phyloP scores from a whole-genome alignment of 2,329 filamentous ascomycete genomes.

The Lithohypha guttulata region DNA sequence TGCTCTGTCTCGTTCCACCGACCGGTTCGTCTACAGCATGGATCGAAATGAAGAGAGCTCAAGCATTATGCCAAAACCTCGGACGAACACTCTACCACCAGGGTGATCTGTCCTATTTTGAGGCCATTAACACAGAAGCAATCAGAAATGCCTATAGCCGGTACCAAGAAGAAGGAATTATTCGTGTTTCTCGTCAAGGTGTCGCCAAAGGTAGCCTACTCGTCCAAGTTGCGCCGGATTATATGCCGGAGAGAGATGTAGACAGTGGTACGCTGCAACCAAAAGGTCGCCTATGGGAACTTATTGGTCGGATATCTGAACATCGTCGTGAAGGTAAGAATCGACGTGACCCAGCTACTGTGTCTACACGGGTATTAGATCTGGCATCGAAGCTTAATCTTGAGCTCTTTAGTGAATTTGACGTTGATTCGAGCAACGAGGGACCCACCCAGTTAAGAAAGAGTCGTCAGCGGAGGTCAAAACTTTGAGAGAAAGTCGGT shows the following conservation, averaged over 20 bases:
- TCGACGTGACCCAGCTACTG: conserved; percentile 80
- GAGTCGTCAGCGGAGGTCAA: conserved; percentile 7
- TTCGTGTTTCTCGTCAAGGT: conserved; percentile 59
- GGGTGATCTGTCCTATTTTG: conserved; percentile 92
- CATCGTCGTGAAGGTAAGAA: conserved; percentile 90
- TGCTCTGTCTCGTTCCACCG: conserved; percentile 78
- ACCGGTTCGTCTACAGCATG: conserved; percentile 43
- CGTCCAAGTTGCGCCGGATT: conserved; percentile 61
- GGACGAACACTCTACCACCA: conserved; percentile 97
- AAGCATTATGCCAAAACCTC: conserved; percentile 71
- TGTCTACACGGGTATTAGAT: conserved; percentile 66
- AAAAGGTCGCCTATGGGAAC: conserved; percentile 75
- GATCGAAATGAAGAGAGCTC: conserved; percentile 66
- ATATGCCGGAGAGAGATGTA: conserved; percentile 59
- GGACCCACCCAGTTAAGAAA: conserved; percentile 2
- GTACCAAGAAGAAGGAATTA: conserved; percentile 83
- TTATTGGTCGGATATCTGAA: conserved; percentile 76
- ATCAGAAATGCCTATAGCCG: conserved; percentile 82
- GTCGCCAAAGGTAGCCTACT: conserved; percentile 33
- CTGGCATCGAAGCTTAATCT: conserved; percentile 65
- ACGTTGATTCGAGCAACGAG: not conserved
- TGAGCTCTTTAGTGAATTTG: conserved; percentile 51
- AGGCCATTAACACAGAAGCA: conserved; percentile 96
- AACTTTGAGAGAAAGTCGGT: too few relatives aligned
- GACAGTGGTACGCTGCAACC: conserved; percentile 52